Conservation (phyloP, 164 flowering plant species). For the Macadamia tetraphylla region DNA sequence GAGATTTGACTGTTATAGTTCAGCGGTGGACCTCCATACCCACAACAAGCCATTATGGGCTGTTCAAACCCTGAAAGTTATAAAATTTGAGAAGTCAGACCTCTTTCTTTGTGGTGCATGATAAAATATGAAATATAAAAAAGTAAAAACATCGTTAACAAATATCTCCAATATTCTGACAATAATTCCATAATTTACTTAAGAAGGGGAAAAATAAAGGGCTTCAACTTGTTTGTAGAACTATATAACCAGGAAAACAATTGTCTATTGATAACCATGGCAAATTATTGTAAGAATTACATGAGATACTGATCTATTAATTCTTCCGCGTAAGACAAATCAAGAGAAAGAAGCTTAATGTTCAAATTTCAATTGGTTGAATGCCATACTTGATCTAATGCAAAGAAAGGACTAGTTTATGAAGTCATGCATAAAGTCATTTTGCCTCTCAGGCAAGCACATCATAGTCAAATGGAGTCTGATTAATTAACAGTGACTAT, state of each 20-base stretch:
- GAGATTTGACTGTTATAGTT: constrained; percentile 54
- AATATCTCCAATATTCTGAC: background rate
- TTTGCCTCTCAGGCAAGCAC: background rate
- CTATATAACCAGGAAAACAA: background rate
- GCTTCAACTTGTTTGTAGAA: background rate
- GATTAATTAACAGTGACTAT: background rate
- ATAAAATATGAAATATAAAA: background rate
- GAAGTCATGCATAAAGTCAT: background rate
- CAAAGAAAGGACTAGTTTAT: background rate
- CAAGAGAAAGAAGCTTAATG: no score
- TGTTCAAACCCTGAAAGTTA: constrained; percentile 65
- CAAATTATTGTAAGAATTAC: background rate
- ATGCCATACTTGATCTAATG: background rate
- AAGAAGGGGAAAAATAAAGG: no score
- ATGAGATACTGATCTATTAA: no score
- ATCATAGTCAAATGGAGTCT: background rate
- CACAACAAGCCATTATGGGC: constrained; percentile 67
- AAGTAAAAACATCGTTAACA: background rate
- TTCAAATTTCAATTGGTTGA: no score
- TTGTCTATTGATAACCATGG: background rate
- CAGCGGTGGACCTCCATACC: constrained; percentile 73
- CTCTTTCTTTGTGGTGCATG: background rate
- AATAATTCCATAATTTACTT: no score
- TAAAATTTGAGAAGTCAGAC: constrained; percentile 2
- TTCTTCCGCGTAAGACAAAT: no score